Percentiles rank a stretch among this genome's conserved stretches.
These are phyloP conservation scores for Celoporthe dispersa DNA, from an alignment of 2,329 filamentous ascomycete genomes.

Conservation along the genomic window DNA sequence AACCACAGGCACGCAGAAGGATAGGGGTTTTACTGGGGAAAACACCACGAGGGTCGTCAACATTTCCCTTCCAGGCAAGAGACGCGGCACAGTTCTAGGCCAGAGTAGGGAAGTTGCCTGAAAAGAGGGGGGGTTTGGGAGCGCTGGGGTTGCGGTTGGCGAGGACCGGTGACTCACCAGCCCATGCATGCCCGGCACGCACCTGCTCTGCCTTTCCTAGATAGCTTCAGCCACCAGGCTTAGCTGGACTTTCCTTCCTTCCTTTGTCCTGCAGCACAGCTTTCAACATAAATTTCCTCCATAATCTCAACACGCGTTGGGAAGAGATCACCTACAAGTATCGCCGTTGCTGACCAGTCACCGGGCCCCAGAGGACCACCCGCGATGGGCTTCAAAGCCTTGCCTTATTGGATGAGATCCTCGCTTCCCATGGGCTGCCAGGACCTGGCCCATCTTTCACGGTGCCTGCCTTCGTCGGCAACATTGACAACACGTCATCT, in stretches of 20 bases:
- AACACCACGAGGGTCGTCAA: neutral
- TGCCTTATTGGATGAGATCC: neutral
- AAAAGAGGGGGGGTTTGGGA: too few relatives aligned
- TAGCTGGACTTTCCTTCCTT: neutral
- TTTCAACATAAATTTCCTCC: neutral
- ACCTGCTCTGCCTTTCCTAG: too few relatives aligned
- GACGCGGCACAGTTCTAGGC: too few relatives aligned
- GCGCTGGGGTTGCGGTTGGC: too few relatives aligned
- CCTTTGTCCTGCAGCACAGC: neutral
- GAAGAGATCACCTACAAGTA: neutral
- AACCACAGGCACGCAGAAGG: neutral
- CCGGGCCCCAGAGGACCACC: neutral
- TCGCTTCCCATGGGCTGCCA: neutral
- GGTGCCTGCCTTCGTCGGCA: neutral
- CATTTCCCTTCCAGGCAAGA: neutral
- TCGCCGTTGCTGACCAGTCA: neutral
- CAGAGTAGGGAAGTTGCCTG: too few relatives aligned
- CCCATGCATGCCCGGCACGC: too few relatives aligned
- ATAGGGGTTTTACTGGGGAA: too few relatives aligned
- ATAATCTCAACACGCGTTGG: neutral
- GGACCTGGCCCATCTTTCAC: neutral
- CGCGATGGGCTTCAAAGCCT: neutral
- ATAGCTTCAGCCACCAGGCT: too few relatives aligned
- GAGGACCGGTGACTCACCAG: too few relatives aligned
- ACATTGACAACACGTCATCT: neutral